Conservation (phyloP, 2,329 filamentous ascomycete species). For the Colletotrichum somersetense region DNA sequence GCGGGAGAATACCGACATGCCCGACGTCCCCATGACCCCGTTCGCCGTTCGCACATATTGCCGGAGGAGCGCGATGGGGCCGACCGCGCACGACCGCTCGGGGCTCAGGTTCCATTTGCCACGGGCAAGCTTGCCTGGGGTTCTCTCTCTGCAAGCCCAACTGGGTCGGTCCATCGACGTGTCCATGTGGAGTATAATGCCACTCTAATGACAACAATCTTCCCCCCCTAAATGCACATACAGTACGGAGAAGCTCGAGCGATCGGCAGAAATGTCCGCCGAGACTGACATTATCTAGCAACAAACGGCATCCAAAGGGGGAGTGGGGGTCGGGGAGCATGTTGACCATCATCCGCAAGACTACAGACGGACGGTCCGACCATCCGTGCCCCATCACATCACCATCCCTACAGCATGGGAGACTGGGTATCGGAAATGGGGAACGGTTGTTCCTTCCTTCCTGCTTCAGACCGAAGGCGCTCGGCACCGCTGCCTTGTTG, state of each 20-base stretch:
- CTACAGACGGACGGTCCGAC: background rate
- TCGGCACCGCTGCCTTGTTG: background rate
- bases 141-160: slow-evolving; percentile 29
- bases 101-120: slow-evolving; percentile 27
- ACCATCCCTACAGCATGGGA: background rate
- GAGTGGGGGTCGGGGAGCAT: background rate
- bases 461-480: background rate
- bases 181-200: slow-evolving; percentile 28
- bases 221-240: background rate
- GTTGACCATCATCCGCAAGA: background rate
- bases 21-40: slow-evolving; percentile 23
- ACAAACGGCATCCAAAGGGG: background rate
- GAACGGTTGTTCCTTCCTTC: background rate
- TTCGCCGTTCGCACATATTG: slow-evolving; percentile 26
- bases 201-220: slow-evolving; percentile 31
- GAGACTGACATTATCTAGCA: background rate
- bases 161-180: slow-evolving; percentile 17
- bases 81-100: slow-evolving; percentile 24
- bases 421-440: background rate
- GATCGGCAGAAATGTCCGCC: slow-evolving; percentile 3
- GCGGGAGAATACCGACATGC: slow-evolving; percentile 34
- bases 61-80: slow-evolving; percentile 36
- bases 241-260: background rate
- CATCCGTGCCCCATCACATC: background rate
- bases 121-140: slow-evolving; percentile 32